Conservation (phyloP, 768 basidiomycete genomes). For the Saitozyma podzolica region DNA sequence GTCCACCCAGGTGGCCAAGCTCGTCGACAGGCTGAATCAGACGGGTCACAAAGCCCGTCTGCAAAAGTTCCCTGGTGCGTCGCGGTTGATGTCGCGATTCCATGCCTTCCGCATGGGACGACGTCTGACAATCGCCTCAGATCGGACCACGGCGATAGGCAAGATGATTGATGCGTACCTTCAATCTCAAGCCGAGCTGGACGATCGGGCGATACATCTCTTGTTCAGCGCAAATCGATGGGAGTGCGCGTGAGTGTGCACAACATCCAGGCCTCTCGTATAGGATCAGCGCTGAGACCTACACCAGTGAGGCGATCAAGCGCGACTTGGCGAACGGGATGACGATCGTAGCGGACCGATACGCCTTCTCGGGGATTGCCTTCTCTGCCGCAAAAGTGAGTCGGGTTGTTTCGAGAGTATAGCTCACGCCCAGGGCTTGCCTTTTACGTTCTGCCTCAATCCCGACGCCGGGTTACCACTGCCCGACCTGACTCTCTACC, state of each 20-base stretch:
- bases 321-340: constrained; percentile 64
- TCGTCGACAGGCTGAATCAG: constrained; percentile 61
- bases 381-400: constrained; percentile 62
- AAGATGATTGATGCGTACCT: constrained; percentile 92
- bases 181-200: constrained; percentile 76
- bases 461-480: constrained; percentile 86
- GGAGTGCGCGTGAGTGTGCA: constrained; percentile 73
- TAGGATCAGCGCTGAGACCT: not conserved
- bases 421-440: constrained; percentile 56
- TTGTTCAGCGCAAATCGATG: constrained; percentile 96
- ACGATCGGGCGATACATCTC: constrained; percentile 87
- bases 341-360: constrained; percentile 83
- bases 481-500: constrained; percentile 84
- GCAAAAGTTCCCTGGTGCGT: constrained; percentile 85
- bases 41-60: constrained; percentile 59
- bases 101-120: no score
- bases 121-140: constrained; percentile 54
- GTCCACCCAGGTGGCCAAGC: constrained; percentile 74
- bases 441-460: constrained; percentile 77
- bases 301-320: constrained; percentile 63
- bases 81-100: no score
- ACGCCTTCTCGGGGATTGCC: constrained; percentile 93
- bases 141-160: constrained; percentile 86
- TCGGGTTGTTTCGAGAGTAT: not conserved
- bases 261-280: not conserved